Evolutionary conservation across 768 basidiomycete genomes (phyloP).

Genomic region (Leccinum broughii): DNA sequence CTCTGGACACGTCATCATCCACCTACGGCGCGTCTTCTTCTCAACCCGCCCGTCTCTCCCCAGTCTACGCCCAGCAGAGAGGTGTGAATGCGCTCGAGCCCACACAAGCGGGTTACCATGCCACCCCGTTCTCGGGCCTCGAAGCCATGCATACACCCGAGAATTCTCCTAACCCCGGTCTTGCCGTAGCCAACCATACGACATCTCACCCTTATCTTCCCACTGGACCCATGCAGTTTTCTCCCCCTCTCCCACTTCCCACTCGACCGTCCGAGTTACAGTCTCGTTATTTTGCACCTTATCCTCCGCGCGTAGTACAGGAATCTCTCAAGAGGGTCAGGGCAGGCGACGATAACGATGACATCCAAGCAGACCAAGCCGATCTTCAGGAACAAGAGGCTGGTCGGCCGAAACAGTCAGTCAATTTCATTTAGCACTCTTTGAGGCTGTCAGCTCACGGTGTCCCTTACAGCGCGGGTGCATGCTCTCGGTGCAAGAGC

Average conservation of each 20-base stretch:
- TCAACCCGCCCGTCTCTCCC: constrained; percentile 10
- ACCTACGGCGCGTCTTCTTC: constrained; percentile 13
- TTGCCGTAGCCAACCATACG: constrained; percentile 3
- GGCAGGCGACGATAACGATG: constrained; percentile 19
- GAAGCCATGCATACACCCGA: constrained; percentile 13
- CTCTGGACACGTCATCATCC: constrained; percentile 19
- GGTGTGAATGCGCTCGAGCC: constrained; percentile 9
- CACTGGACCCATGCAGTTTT: constrained; percentile 33
- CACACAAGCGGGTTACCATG: constrained; percentile 20
- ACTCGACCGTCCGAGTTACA: constrained; percentile 31
- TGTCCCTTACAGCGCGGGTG: constrained; percentile 44
- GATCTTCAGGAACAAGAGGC: constrained; percentile 27
- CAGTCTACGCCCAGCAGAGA: constrained; percentile 16
- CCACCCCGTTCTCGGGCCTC: constrained; percentile 8
- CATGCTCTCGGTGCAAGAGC: constrained; percentile 70
- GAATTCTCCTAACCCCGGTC: constrained; percentile 9
- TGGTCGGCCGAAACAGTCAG: constrained; percentile 27
- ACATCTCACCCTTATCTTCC: constrained; percentile 21
- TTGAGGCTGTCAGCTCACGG: neutral
- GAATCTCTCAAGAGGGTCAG: constrained; percentile 24
- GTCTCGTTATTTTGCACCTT: constrained; percentile 23
- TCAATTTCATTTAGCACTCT: neutral
- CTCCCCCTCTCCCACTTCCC: constrained; percentile 29
- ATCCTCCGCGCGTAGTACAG: constrained; percentile 1
- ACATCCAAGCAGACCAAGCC: constrained; percentile 13